These are phyloP conservation scores for Cyclotella choctawhatcheeana DNA, from an alignment of 108 stramenopile species.

Conservation along the genomic window DNA sequence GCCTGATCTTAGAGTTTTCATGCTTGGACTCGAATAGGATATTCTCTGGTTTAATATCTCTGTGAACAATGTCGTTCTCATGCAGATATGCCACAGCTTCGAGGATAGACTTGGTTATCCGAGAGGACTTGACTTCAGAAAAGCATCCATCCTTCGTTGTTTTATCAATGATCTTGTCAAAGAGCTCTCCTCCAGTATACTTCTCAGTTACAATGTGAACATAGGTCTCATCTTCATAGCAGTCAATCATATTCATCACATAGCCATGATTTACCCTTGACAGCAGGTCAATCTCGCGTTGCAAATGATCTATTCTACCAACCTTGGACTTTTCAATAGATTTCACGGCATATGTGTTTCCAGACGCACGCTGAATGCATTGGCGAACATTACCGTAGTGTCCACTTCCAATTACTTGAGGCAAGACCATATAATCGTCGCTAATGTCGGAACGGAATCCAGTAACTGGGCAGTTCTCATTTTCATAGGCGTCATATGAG, in stretches of 20 bases:
- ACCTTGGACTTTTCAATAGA: background rate
- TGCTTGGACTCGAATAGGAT: slow-evolving; percentile 17
- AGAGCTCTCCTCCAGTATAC: slow-evolving; percentile 53
- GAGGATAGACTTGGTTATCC: slow-evolving; percentile 46
- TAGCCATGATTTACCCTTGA: slow-evolving; percentile 22
- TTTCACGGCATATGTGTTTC: background rate
- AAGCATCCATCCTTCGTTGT: slow-evolving; percentile 19
- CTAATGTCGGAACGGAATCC: background rate
- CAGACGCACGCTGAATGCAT: background rate
- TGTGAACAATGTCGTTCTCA: slow-evolving; percentile 55
- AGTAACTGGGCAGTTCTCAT: background rate
- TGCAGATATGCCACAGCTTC: slow-evolving; percentile 59
- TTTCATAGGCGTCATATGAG: background rate
- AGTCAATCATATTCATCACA: slow-evolving; percentile 2
- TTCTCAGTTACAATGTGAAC: slow-evolving; percentile 13
- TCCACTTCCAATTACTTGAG: background rate
- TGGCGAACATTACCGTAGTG: background rate
- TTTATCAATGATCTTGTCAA: slow-evolving; percentile 35
- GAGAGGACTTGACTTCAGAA: slow-evolving; percentile 48
- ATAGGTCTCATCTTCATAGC: slow-evolving; percentile 42
- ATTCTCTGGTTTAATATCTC: slow-evolving; percentile 71
- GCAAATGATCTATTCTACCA: slow-evolving; percentile 9
- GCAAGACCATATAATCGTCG: background rate
- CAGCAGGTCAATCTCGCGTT: slow-evolving; percentile 15
- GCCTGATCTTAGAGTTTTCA: slow-evolving; percentile 30